phyloP scores from a whole-genome alignment of 345 rosid genomes.

The Eucalyptus dawsonii region DNA sequence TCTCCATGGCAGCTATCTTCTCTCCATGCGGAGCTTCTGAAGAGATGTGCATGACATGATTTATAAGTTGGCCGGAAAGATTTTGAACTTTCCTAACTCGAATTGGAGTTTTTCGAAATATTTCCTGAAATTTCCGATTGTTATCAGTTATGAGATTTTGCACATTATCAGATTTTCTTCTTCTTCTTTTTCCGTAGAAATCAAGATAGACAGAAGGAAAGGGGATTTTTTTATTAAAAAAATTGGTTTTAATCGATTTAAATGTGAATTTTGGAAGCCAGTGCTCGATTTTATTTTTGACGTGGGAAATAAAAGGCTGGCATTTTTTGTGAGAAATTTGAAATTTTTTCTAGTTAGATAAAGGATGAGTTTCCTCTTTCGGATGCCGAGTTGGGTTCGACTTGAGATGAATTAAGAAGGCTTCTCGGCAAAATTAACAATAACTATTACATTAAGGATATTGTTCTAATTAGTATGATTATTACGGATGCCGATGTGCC shows the following conservation, averaged over 20 bases:
- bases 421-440: background rate
- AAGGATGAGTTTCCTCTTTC: background rate
- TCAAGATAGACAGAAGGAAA: background rate
- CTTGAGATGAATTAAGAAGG: background rate
- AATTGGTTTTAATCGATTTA: too few relatives aligned
- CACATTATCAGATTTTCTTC: too few relatives aligned
- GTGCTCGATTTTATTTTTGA: too few relatives aligned
- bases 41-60: background rate
- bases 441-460: too few relatives aligned
- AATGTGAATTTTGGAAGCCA: background rate
- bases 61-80: background rate
- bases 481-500: background rate
- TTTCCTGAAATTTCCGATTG: background rate
- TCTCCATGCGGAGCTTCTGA: background rate
- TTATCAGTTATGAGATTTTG: background rate
- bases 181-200: too few relatives aligned
- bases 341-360: too few relatives aligned
- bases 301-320: too few relatives aligned
- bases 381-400: background rate
- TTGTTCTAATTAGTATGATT: background rate
- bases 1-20: background rate
- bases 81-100: background rate
- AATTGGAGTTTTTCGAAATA: background rate
- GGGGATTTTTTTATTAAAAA: background rate
- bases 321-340: background rate